Conservation (phyloP, 2,329 filamentous ascomycete species). For the Phialocephala subalpina region DNA sequence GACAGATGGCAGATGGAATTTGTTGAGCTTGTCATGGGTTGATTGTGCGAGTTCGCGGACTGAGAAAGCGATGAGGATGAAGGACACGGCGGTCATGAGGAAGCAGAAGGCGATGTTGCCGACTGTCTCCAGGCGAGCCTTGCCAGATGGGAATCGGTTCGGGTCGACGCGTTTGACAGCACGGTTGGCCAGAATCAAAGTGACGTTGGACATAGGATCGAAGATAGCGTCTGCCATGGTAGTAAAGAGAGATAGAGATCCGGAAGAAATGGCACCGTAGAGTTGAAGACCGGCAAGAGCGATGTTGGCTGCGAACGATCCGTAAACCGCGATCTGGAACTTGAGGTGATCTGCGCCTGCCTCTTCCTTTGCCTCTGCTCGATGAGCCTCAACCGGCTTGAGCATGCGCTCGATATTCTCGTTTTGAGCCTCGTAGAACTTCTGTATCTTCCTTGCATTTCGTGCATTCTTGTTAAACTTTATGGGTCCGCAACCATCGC, state of each 20-base stretch:
- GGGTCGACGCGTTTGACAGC: slow-evolving; percentile 89
- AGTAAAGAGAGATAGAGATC: slow-evolving; percentile 94
- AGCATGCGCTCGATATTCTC: slow-evolving; percentile 91
- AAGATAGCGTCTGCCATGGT: slow-evolving; percentile 97
- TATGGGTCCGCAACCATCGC: slow-evolving; percentile 56
- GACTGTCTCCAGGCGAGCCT: slow-evolving; percentile 91
- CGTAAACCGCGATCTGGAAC: slow-evolving; percentile 71
- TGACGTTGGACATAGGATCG: slow-evolving; percentile 89
- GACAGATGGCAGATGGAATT: slow-evolving; percentile 83
- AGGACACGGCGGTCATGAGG: slow-evolving; percentile 90
- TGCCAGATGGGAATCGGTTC: slow-evolving; percentile 87
- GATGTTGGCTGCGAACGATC: slow-evolving; percentile 81
- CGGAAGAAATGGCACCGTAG: slow-evolving; percentile 86
- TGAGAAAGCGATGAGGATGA: slow-evolving; percentile 92
- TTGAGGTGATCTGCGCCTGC: slow-evolving; percentile 83
- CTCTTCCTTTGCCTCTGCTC: slow-evolving; percentile 77
- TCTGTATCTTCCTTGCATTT: slow-evolving; percentile 62
- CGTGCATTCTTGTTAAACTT: slow-evolving; percentile 47
- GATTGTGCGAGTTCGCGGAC: slow-evolving; percentile 70
- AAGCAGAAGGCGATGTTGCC: slow-evolving; percentile 98
- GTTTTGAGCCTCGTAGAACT: slow-evolving; percentile 92
- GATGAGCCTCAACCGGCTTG: slow-evolving; percentile 92
- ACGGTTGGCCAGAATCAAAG: slow-evolving; percentile 84
- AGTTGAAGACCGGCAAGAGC: slow-evolving; percentile 82
- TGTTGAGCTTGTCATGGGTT: slow-evolving; percentile 57